Base-by-base conservation (phyloP, 805 yeast species). In the Myxozyma melibiosi region DNA sequence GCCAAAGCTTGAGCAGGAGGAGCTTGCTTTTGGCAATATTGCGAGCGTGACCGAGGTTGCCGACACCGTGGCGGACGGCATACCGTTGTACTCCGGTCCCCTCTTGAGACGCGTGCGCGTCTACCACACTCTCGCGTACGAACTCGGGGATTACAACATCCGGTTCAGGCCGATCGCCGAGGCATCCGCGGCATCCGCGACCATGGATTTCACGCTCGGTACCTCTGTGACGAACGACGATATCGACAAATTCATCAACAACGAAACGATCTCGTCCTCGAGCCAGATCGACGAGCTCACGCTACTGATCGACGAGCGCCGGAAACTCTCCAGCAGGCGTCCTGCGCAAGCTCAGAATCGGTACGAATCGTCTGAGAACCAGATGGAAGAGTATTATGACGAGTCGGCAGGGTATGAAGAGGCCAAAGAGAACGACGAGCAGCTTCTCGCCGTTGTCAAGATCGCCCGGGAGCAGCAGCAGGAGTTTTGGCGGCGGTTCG, bases 401-500 rank as follows among this genome's bases (percentile, higher is more conserved):
- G 34, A 37, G 24, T 11, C 14, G 9, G 2, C 35, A 18, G 18
- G 2, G 25, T 18, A 1, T 2, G 39, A 45, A 11, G 37, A 30
- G 13, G 22, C n/a, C n/a, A 25, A n/a, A n/a, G 40, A 28, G 16
- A 20, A 41, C 16, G n/a, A 27, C 4, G 16, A 33, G 44, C 30
- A 18, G 8, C 31, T 14, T 13, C 22, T 20, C 22, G 22, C 20
- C 7, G 40, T 37, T 20, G 27, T 9, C 1, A 34, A 11, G 13
- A 41, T 56, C 27, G 13, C 46, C 16, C 53, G 14, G 5, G 60
- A 56, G 44, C 48, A 56, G 27, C 39, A 34, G 20, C 3, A 11
- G 4, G 55, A 58, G 49, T 58, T 45, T 13, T 60, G 64, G 64
- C 50, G 39, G 28, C 16, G 64, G 22, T 50, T 53, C 24, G 62